Percentiles rank a stretch among this genome's conserved stretches.
Evolutionary conservation across 257 asterid species (phyloP).

Genomic region (Nyctanthes arbortristis): DNA sequence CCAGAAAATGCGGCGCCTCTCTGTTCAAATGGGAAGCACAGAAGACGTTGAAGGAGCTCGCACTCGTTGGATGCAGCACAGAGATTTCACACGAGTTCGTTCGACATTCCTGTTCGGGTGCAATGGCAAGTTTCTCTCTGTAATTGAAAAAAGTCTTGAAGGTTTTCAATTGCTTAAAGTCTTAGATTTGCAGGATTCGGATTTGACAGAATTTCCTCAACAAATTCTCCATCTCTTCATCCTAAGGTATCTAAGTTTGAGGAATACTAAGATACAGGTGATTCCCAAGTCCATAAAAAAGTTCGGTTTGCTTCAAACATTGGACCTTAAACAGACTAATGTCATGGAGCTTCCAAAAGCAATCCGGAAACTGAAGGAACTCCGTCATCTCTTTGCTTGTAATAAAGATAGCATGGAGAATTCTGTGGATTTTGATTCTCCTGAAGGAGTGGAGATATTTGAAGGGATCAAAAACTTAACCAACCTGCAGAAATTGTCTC

Average conservation of each 20-base stretch:
- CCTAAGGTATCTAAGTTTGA: slow-evolving; percentile 38
- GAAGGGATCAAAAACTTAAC: slow-evolving; percentile 23
- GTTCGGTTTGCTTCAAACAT: slow-evolving; percentile 35
- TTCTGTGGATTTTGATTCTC: slow-evolving; percentile 4
- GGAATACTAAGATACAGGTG: slow-evolving; percentile 17
- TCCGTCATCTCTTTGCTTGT: slow-evolving; percentile 44
- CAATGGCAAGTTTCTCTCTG: not conserved
- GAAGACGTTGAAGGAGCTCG: no score
- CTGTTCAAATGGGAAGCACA: slow-evolving; percentile 21
- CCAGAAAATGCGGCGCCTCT: slow-evolving; percentile 35
- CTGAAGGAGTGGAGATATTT: slow-evolving; percentile 24
- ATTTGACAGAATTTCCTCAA: slow-evolving; percentile 29
- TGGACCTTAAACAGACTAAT: slow-evolving; percentile 38
- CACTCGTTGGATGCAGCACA: not conserved
- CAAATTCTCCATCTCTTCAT: slow-evolving; percentile 32
- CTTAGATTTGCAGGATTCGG: slow-evolving; percentile 34
- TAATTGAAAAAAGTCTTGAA: slow-evolving; percentile 1
- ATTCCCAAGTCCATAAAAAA: slow-evolving; percentile 32
- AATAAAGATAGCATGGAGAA: not conserved
- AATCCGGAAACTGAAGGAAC: slow-evolving; percentile 34
- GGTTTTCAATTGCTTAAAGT: slow-evolving; percentile 27
- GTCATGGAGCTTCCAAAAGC: slow-evolving; percentile 40
- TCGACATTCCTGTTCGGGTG: slow-evolving; percentile 33
- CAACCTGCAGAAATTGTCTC: slow-evolving; percentile 29
- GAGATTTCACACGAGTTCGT: slow-evolving; percentile 20